A percentile compares a stretch with the other conserved stretches of the same genome.
phyloP scores from a whole-genome alignment of 768 basidiomycete species.

The Amanita fuliginea region DNA sequence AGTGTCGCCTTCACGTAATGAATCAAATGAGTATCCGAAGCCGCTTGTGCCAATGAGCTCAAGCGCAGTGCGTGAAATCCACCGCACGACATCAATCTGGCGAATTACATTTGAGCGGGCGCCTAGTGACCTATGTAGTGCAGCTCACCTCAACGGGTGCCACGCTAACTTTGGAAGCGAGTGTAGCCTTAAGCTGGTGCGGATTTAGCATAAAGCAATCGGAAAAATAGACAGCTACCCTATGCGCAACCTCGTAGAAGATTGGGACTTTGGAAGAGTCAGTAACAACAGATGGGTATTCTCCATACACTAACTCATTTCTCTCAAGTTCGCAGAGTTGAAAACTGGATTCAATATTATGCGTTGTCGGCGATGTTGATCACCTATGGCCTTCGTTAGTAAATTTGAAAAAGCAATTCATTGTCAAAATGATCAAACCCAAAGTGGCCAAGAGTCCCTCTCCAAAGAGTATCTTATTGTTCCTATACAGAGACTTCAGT shows the following conservation, averaged over 20 bases:
- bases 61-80: constrained; percentile 31
- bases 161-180: background rate
- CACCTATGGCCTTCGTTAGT: constrained; percentile 23
- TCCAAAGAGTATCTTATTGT: background rate
- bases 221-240: constrained; percentile 10
- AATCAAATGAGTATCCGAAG: constrained; percentile 32
- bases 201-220: background rate
- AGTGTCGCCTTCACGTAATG: constrained; percentile 19
- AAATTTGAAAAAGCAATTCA: constrained; percentile 11
- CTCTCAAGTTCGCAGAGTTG: constrained; percentile 26
- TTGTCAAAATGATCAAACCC: background rate
- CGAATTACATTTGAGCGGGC: background rate
- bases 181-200: background rate
- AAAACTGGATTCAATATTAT: constrained; percentile 36
- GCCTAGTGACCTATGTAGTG: background rate
- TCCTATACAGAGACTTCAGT: background rate
- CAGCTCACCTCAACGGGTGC: background rate
- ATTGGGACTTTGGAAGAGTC: constrained; percentile 17
- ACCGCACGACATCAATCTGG: constrained; percentile 22
- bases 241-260: constrained; percentile 20
- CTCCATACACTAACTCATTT: constrained; percentile 18
- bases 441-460: background rate
- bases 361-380: constrained; percentile 29
- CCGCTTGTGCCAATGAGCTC: constrained; percentile 40
- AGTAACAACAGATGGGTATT: background rate